Percentiles rank a stretch among this genome's conserved stretches.
Conservation (phyloP, 257 asterid genomes). For the Apocynum venetum region DNA sequence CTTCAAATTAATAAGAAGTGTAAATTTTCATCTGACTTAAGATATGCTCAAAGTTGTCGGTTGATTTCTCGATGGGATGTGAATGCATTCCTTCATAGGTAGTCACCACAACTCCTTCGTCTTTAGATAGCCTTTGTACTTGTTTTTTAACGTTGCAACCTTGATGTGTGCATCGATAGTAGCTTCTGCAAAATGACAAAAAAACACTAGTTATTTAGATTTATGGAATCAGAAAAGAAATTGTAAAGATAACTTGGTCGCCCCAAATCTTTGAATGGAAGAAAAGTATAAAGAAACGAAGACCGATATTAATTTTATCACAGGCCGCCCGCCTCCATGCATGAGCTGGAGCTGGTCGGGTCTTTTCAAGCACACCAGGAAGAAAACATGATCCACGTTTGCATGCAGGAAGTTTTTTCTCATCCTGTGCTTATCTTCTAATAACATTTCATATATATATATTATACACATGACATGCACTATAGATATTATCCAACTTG, state of each 20-base stretch:
- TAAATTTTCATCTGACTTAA: conserved; percentile 78
- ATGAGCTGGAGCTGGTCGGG: neutral
- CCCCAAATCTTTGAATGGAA: conserved; percentile 9
- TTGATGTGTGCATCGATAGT: conserved; percentile 77
- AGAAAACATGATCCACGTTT: neutral
- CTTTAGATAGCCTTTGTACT: conserved; percentile 78
- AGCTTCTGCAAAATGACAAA: conserved; percentile 52
- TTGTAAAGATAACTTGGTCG: neutral
- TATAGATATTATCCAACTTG: too few species aligned
- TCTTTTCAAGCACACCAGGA: neutral
- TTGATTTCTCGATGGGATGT: conserved; percentile 69
- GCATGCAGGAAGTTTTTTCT: neutral
- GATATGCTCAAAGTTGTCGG: conserved; percentile 80
- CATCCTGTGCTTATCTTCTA: neutral
- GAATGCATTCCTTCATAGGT: conserved; percentile 90
- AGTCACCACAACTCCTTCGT: conserved; percentile 76
- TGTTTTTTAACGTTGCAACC: conserved; percentile 87
- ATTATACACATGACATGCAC: too few species aligned
- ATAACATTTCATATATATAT: too few species aligned
- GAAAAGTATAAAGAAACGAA: too few species aligned
- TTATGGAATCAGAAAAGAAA: too few species aligned
- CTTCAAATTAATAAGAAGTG: conserved; percentile 25
- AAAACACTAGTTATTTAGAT: too few species aligned
- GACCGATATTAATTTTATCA: neutral
- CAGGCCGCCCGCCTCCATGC: neutral